Conservation (phyloP, 2,329 filamentous ascomycete species). For the Aspergillus versicolor region DNA sequence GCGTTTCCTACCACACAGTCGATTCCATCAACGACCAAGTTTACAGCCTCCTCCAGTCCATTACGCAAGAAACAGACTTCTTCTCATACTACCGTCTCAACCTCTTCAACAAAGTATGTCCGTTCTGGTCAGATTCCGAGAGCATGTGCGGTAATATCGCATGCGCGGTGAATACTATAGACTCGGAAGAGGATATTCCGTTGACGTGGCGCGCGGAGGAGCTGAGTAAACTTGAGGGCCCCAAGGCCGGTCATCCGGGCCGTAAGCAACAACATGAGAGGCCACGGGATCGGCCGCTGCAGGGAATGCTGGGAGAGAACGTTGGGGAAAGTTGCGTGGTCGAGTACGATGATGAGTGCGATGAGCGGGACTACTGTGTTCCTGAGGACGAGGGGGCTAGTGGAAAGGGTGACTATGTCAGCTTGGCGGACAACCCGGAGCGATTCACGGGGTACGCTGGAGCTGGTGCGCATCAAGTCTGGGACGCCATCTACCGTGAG, state of each 20-base stretch:
- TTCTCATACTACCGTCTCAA: constrained; percentile 97
- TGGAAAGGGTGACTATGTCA: constrained; percentile 94
- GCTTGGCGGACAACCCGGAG: constrained; percentile 88
- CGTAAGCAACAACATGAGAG: constrained; percentile 70
- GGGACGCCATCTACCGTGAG: constrained; percentile 95
- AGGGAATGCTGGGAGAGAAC: constrained; percentile 77
- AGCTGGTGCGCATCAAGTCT: constrained; percentile 80
- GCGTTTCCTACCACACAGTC: constrained; percentile 88
- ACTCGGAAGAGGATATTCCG: constrained; percentile 93
- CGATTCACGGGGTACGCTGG: constrained; percentile 93
- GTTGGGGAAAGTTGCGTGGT: constrained; percentile 96
- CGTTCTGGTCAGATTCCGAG: constrained; percentile 92
- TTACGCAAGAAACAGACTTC: constrained; percentile 89
- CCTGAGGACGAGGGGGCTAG: constrained; percentile 87
- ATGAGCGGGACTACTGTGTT: constrained; percentile 94
- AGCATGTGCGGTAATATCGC: constrained; percentile 97
- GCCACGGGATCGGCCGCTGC: constrained; percentile 68
- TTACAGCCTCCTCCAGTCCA: constrained; percentile 72
- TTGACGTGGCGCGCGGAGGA: constrained; percentile 88
- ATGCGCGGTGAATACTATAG: constrained; percentile 90
- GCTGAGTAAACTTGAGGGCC: constrained; percentile 87
- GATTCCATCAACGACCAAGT: constrained; percentile 78
- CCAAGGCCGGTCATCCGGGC: constrained; percentile 83
- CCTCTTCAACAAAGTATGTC: constrained; percentile 89
- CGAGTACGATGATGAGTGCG: constrained; percentile 95